Percentiles rank a stretch among this genome's conserved stretches.
Conservation (phyloP, 768 basidiomycete species). For the Coprinopsis cinerea region DNA sequence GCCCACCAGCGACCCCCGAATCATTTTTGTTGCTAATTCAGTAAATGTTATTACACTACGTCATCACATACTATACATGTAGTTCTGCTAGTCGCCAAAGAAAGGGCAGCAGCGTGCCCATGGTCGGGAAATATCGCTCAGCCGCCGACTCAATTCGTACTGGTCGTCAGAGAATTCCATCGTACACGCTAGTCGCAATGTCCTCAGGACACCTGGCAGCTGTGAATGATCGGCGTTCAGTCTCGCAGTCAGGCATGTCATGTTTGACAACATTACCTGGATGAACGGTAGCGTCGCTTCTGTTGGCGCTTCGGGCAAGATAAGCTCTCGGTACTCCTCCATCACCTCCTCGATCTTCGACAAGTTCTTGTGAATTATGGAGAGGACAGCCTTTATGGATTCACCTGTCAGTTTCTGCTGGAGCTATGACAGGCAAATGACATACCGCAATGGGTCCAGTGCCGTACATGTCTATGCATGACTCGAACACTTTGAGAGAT, state of each 20-base stretch:
- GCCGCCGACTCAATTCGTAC: slow-evolving; percentile 15
- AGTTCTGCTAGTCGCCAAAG: neutral
- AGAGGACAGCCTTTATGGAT: slow-evolving; percentile 15
- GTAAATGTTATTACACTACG: too few species aligned
- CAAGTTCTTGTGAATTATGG: slow-evolving; percentile 17
- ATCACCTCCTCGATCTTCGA: slow-evolving; percentile 18
- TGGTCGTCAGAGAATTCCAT: slow-evolving; percentile 20
- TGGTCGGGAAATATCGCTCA: slow-evolving; percentile 2
- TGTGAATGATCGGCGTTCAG: slow-evolving; percentile 2
- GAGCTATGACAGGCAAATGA: neutral
- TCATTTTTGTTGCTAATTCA: too few species aligned
- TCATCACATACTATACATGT: neutral
- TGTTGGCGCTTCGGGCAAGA: slow-evolving; percentile 8
- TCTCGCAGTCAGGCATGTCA: slow-evolving; percentile 4
- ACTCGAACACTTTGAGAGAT: slow-evolving; percentile 16
- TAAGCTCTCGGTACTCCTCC: slow-evolving; percentile 14
- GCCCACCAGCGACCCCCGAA: too few species aligned
- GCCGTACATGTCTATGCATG: slow-evolving; percentile 12
- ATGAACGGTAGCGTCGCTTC: slow-evolving; percentile 12
- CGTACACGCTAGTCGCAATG: slow-evolving; percentile 14
- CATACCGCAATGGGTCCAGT: slow-evolving; percentile 19
- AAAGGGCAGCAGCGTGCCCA: neutral
- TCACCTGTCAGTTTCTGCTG: neutral
- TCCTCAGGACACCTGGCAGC: slow-evolving; percentile 23
- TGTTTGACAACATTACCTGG: neutral